Evolutionary conservation across 257 asterid genomes (phyloP).

Genomic region (Ballota nigra): DNA sequence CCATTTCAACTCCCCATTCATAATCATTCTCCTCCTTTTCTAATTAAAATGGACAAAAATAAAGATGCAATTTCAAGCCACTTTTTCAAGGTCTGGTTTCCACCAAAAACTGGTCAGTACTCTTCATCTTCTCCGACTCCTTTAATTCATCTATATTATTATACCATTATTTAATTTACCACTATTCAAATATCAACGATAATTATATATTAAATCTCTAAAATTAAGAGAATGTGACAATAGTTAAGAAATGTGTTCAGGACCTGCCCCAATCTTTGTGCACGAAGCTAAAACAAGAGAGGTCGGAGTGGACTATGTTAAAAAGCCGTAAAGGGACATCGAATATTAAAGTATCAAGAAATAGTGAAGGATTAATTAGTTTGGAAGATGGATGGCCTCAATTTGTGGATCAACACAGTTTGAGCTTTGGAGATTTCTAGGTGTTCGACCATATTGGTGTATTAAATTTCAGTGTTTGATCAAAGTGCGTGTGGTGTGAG

Average conservation of each 20-base stretch:
- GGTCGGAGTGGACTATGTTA: background rate
- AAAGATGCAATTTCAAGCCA: background rate
- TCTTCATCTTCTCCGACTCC: background rate
- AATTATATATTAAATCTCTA: too few relatives aligned
- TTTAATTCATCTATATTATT: too few relatives aligned
- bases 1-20: too few relatives aligned
- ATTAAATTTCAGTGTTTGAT: conserved; percentile 19
- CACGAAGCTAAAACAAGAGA: background rate
- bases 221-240: too few relatives aligned
- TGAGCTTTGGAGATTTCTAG: conserved; percentile 18
- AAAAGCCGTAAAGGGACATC: conserved; percentile 2
- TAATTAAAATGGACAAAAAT: background rate
- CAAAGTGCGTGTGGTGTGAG: conserved; percentile 12
- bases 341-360: conserved; percentile 2
- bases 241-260: too few relatives aligned
- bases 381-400: conserved; percentile 24
- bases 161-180: too few relatives aligned
- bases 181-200: too few relatives aligned
- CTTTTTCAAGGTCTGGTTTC: background rate
- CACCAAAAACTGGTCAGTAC: background rate
- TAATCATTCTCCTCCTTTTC: background rate
- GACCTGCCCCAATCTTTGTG: too few relatives aligned
- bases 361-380: background rate
- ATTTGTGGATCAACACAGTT: conserved; percentile 3
- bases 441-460: conserved; percentile 8